Percentiles rank a stretch among this genome's conserved stretches.
Evolutionary conservation across 441 rosid genomes (phyloP).

Genomic region (Syzygium malaccense): DNA sequence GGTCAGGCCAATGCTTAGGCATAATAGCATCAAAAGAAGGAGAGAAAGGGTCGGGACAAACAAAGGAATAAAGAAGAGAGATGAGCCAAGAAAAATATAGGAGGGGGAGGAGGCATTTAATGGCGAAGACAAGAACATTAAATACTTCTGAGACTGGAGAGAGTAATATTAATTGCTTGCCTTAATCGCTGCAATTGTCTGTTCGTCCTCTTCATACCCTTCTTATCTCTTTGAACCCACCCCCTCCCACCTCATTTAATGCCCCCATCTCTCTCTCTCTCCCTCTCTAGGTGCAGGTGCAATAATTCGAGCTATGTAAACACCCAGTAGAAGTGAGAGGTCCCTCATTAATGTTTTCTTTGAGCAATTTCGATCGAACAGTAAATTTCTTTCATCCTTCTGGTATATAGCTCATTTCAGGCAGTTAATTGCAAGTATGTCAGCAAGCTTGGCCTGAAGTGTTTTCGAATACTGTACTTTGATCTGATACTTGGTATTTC

Average conservation of each 20-base stretch:
- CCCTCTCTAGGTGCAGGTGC: slow-evolving; percentile 5
- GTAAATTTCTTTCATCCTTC: neutral
- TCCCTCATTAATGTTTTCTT: neutral
- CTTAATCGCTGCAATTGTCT: slow-evolving; percentile 47
- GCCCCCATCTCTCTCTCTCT: slow-evolving; percentile 21
- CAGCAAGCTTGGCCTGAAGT: neutral
- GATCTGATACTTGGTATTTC: neutral
- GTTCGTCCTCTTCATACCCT: slow-evolving; percentile 15
- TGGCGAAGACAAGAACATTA: slow-evolving; percentile 49
- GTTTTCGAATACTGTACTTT: neutral
- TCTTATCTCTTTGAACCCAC: slow-evolving; percentile 33
- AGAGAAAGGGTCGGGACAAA: neutral
- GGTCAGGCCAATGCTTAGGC: neutral
- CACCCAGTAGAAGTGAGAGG: neutral
- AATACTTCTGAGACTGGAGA: slow-evolving; percentile 21
- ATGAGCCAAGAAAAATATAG: neutral
- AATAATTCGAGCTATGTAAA: slow-evolving; percentile 1
- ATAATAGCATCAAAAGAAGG: neutral
- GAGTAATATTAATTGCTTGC: slow-evolving; percentile 37
- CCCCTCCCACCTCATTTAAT: slow-evolving; percentile 40
- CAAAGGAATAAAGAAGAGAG: neutral
- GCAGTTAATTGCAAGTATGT: neutral
- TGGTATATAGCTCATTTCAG: neutral
- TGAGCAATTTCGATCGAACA: neutral
- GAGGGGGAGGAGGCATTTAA: slow-evolving; percentile 30